Base-by-base conservation (phyloP, 106 monocot species). In the Dendrobium officinale region DNA sequence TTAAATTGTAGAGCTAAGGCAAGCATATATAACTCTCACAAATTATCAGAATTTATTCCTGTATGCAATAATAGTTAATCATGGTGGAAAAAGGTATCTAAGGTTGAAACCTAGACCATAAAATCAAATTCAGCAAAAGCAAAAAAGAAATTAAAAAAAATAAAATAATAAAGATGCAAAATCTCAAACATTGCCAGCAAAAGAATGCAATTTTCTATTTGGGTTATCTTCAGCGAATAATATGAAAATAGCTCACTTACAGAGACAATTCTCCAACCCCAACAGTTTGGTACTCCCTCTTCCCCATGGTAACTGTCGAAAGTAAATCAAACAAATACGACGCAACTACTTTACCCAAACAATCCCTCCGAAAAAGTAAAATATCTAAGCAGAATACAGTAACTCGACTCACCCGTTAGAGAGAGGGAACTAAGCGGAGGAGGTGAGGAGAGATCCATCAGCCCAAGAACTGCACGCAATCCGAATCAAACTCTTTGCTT, bases 301-400 rank as follows among this genome's bases (percentile, higher is more conserved):
- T 94, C 70, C 94, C 94, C 85, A 94, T 83, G 37, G 74, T 41
- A 83, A 92, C 94, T 94, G 89, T 75, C 85, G 27, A 51, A 75
- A 75, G 18, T 58, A 79, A 33, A 74, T n/a, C 43, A 29, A 59
- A 81, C 10, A 3, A 42, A 59, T 66, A 20, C 7, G 80, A 75
- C 18, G 6, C 8, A 61, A 40, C 13, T 16, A 59, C 72, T 13
- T 5, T 42, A 42, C 19, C 3, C 19, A 19, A 27, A 8, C 17
- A 43, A 74, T 5, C 18, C 1, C 5, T 48, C 45, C 3, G 2
- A 22, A 31, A 18, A 47, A 17, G 55, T 1, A 51, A 51, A 51
- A 51, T 3, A 51, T 3, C 51, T 2, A 51, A 51, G 13, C 10
- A 51, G 51, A 51, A 13, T 51, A 51, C 51, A 51, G 13, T 55